phyloP scores from a whole-genome alignment of 306 rosid genomes.

The Dryas alaskensis region DNA sequence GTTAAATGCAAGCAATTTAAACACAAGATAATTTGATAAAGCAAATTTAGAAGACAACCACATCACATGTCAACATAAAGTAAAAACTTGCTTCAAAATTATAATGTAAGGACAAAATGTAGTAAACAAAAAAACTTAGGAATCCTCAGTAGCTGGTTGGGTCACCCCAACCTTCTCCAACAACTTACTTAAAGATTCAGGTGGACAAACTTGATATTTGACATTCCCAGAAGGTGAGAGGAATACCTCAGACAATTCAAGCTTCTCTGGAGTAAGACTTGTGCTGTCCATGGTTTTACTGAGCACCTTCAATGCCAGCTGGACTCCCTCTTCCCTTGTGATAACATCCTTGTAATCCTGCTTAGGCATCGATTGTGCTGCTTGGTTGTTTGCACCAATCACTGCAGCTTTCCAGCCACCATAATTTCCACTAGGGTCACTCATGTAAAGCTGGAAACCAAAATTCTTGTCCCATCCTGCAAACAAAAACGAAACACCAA shows the following conservation, averaged over 20 bases:
- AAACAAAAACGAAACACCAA: slow-evolving; percentile 39
- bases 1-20: background rate
- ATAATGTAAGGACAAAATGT: background rate
- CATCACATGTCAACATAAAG: background rate
- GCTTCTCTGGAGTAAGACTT: slow-evolving; percentile 44
- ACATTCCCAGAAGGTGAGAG: slow-evolving; percentile 39
- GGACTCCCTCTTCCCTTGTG: slow-evolving; percentile 40
- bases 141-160: slow-evolving; percentile 35
- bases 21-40: background rate
- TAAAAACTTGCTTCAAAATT: background rate
- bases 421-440: slow-evolving; percentile 46
- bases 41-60: background rate
- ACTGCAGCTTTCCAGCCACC: slow-evolving; percentile 45
- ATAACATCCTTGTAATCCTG: slow-evolving; percentile 41
- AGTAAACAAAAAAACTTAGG: slow-evolving; percentile 2
- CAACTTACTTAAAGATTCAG: slow-evolving; percentile 33
- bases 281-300: slow-evolving; percentile 54
- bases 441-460: slow-evolving; percentile 41
- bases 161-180: slow-evolving; percentile 39
- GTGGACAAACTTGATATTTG: slow-evolving; percentile 42
- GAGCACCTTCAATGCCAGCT: slow-evolving; percentile 45
- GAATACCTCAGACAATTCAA: slow-evolving; percentile 42
- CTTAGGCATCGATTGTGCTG: slow-evolving; percentile 42
- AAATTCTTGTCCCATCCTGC: slow-evolving; percentile 43
- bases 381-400: slow-evolving; percentile 44